Base-by-base conservation (phyloP, 2,329 filamentous ascomycete genomes). In the Hymenoscyphus albidus region DNA sequence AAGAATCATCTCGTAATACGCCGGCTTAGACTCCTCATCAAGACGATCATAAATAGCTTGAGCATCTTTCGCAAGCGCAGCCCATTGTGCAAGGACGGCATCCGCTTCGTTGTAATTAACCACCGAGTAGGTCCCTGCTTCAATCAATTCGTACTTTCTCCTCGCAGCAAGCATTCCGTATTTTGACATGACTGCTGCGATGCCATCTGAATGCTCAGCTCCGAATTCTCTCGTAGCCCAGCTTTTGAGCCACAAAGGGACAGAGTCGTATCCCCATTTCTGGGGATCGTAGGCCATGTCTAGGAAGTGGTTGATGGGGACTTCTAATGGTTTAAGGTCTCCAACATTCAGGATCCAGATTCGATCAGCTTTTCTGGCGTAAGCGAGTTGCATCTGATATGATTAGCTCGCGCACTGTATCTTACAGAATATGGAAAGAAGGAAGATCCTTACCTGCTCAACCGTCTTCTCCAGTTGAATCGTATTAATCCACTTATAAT, bases 41-140 rank as follows among this genome's bases (percentile, higher is more conserved):
- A 91, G 76, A 55, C 77, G 75, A 64, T 85, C 79, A 67, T 88
- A 85, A 3, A 90, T 76, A 1, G 76, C 76, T 70, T 87, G 81
- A 0, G 88, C 85, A 56, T 82, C 78, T 9, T 78, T 74, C 1
- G 79, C 81, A 27, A 90, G 78, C 0, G 76, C 69, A 13, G 78
- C 73, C 86, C 86, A 89, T 65, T 84, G 80, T 2, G 78, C 77
- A 12, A 88, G 77, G 1, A 88, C 78, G 0, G 76, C 78, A 58
- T 88, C 84, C 1, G 84, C 86, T 76, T 90, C 87, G 68, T 85
- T 81, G 73, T 88, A 89, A 77, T 89, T 85, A 72, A 87, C 78
- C 2, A 87, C 75, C 57, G 82, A 87, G 76, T 85, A 89, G 2
- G 81, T 85, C 16, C 77, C 78, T 0, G 83, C 79, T 68, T 87